Evolutionary conservation across 2,329 filamentous ascomycete genomes (phyloP), one percentile per base, ranked within the genome.

Genomic region (Ophiostoma himal-ulmi): DNA sequence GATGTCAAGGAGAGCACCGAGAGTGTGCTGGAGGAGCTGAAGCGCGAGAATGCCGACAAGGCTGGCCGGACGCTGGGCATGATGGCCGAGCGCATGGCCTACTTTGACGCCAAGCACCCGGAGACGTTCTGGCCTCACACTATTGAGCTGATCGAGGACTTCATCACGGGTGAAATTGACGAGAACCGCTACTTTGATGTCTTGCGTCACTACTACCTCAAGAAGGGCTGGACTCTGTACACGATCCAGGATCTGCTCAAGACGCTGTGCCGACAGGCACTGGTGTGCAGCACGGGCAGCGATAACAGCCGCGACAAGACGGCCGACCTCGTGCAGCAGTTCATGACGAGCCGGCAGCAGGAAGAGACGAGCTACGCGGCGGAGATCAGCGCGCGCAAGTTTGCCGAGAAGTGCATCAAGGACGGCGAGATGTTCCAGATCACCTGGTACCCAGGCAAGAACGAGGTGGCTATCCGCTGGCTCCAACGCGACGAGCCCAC

Each of bases 221-320:
- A 91, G 77, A 91, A 89, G 74, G 95, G 95, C 7, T 99, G 94
- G 91, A 93, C 93, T 76, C 82, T 98, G 54, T 99, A 98, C 82
- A 94, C 92, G 5, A 89, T 98, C 74, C 92, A 96, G 77, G 94
- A 96, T 78, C 88, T 97, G 39, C 86, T 98, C 69, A 89, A 89
- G 77, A 90, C 90, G 0, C 86, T 97, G 54, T 90, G 91, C 71
- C 91, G 93, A 71, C 90, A 94, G 71, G 93, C 91, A 34, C 85
- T 93, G 22, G 87, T 87, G n/a, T 93, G 96, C 78, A 91, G 96
- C 78, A 91, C 94, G 77, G 93, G 89, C 76, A 88, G 88, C 3
- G 95, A 99, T 75, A 85, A 98, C 75, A 85, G 88, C 66, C 97
- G 97, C 81, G 95, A 99, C 78, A 96, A 95, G 84, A 97, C 92